Evolutionary conservation across 208 protist species (phyloP).

Genomic region (Histomonas meleagridis): DNA sequence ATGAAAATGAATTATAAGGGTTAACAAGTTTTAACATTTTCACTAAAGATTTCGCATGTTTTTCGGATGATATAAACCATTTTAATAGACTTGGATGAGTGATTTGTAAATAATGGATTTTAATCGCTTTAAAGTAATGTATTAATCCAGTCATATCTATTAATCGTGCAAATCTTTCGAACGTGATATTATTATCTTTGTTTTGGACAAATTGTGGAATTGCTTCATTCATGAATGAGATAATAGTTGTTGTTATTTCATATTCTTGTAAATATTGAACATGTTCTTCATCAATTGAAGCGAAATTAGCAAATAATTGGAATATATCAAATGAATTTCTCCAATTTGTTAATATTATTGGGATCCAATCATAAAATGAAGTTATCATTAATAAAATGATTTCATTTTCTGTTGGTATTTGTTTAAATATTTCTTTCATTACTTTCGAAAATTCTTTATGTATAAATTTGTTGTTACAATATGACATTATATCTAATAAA

Average conservation of each 20-base stretch:
- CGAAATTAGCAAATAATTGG: background rate
- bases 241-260: background rate
- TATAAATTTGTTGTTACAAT: background rate
- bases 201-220: background rate
- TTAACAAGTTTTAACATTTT: background rate
- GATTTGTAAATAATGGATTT: background rate
- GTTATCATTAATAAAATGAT: background rate
- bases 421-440: background rate
- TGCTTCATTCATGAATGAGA: background rate
- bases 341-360: background rate
- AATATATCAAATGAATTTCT: constrained; percentile 24
- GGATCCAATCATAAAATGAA: background rate
- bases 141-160: background rate
- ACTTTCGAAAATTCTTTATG: background rate
- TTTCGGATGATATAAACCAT: background rate
- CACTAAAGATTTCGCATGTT: background rate
- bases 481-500: background rate
- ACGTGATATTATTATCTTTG: background rate
- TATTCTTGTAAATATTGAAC: background rate
- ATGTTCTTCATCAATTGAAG: background rate
- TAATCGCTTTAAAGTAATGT: background rate
- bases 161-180: background rate
- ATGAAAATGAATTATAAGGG: background rate
- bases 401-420: background rate
- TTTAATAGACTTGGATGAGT: background rate